phyloP scores from a whole-genome alignment of 345 rosid genomes.

The Bruguiera gymnorhiza region DNA sequence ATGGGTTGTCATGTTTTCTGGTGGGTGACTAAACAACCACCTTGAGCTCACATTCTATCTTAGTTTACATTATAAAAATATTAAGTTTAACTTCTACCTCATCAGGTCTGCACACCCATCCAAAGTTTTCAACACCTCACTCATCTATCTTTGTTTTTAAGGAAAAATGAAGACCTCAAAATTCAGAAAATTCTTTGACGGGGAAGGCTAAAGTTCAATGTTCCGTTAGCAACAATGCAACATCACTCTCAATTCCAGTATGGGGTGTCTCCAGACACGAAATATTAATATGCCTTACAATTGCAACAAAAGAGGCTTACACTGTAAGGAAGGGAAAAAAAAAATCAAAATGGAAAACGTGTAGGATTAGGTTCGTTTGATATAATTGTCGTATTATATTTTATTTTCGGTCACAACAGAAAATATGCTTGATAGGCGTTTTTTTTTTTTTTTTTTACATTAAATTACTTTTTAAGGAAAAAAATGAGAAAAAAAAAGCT shows the following conservation, averaged over 20 bases:
- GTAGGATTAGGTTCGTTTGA: too few relatives aligned
- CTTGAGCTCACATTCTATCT: conserved; percentile 48
- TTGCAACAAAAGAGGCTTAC: conserved; percentile 9
- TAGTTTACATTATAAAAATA: conserved; percentile 28
- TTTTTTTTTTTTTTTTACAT: too few relatives aligned
- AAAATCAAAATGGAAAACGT: neutral
- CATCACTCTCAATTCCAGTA: conserved; percentile 15
- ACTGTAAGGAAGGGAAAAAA: conserved; percentile 1
- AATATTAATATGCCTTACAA: conserved; percentile 4
- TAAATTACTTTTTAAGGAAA: too few relatives aligned
- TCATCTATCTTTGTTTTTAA: conserved; percentile 42
- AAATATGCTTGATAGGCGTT: too few relatives aligned
- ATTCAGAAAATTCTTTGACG: neutral
- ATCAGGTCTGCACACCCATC: conserved; percentile 31
- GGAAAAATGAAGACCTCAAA: conserved; percentile 25
- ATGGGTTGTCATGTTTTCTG: conserved; percentile 49
- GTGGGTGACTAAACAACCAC: conserved; percentile 59
- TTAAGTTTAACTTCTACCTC: conserved; percentile 10
- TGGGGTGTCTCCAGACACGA: neutral
- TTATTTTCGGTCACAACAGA: too few relatives aligned
- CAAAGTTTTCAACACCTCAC: conserved; percentile 35
- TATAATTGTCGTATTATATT: too few relatives aligned
- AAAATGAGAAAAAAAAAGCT: neutral
- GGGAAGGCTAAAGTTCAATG: conserved; percentile 12
- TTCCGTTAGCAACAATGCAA: neutral